Percentiles rank a stretch among this genome's conserved stretches.
These are phyloP conservation scores for Pezicula radicicola DNA, from an alignment of 2,329 filamentous ascomycete genomes.

Conservation along the genomic window DNA sequence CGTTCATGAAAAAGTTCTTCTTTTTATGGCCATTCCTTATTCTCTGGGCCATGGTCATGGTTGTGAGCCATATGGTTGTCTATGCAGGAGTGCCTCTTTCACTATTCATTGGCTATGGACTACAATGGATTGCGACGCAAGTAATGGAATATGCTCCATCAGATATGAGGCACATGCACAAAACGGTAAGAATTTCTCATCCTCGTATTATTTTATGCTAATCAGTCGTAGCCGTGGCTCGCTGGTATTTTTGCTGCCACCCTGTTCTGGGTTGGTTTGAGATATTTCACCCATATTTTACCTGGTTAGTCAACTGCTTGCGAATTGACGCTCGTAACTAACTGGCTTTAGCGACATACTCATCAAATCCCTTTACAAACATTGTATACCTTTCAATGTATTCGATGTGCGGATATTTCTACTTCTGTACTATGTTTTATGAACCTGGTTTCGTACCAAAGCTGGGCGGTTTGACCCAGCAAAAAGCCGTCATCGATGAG, in stretches of 20 bases:
- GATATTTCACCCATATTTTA: slow-evolving; percentile 73
- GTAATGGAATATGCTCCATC: slow-evolving; percentile 78
- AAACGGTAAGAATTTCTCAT: slow-evolving; percentile 59
- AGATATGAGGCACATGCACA: slow-evolving; percentile 87
- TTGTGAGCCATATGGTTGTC: slow-evolving; percentile 71
- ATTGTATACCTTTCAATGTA: slow-evolving; percentile 66
- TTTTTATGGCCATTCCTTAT: slow-evolving; percentile 86
- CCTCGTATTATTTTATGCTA: background rate
- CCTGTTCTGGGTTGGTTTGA: slow-evolving; percentile 74
- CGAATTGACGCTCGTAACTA: slow-evolving; percentile 22
- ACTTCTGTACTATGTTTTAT: slow-evolving; percentile 76
- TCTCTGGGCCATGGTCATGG: slow-evolving; percentile 66
- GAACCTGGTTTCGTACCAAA: slow-evolving; percentile 95
- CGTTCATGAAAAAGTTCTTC: slow-evolving; percentile 79
- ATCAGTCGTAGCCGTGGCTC: slow-evolving; percentile 70
- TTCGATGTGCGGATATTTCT: slow-evolving; percentile 77
- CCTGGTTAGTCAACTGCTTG: slow-evolving; percentile 51
- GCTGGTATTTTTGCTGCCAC: slow-evolving; percentile 90
- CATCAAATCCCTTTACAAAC: slow-evolving; percentile 70
- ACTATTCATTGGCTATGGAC: slow-evolving; percentile 59
- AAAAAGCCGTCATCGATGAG: slow-evolving; percentile 85
- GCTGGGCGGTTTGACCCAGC: slow-evolving; percentile 81
- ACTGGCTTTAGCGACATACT: slow-evolving; percentile 56
- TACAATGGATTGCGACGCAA: slow-evolving; percentile 77
- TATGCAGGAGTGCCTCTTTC: slow-evolving; percentile 74